Evolutionary conservation across 1,139 yeast genomes (phyloP), one percentile per base, ranked within the genome.

Genomic region (Taphrina betulina): DNA sequence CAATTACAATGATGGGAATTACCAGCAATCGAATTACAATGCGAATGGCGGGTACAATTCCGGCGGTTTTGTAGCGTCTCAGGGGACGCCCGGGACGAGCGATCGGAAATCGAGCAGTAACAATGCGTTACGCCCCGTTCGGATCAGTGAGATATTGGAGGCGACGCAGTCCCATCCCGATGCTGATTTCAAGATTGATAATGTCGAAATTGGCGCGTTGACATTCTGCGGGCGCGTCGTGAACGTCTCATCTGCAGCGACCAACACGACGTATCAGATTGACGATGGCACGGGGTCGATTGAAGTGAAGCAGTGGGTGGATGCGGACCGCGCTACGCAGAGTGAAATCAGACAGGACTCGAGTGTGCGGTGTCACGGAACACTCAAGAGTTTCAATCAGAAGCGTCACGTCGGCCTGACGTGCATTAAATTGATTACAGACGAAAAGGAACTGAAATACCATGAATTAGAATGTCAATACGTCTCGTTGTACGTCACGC

Each of bases 251-350:
- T 42, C 53, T 19, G 61, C 53, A 36, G 52, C 64, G 14, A 74
- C 79, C 7, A 71, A 82, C 37, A 53, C 61, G 34, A 71, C 73
- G 12, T 69, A 85, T 58, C 78, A 82, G 24, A 67, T 88, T 19
- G 95, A 88, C 65, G 96, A 90, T 67, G 95, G 95, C 2, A 85
- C 96, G 0, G 95, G 95, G 0, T 86, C 60, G 52, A 94, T 90
- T 73, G 79, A 46, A 82, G 82, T 61, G 81, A 80, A 53, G 65
- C 70, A 3, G 53, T 65, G 14, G 62, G 19, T 45, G 28, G 55
- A 58, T 16, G 42, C 48, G 29, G 61, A 57, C 5, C 54, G 52
- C 3, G 36, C 54, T 22, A 26, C 34, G 3, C 24, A 33, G 29
- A 43, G 40, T n/a, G 65, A 69, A 16, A 66, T 72, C 10, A 76